These are phyloP conservation scores for Astragalus membranaceus DNA, from an alignment of 306 rosid species.

Conservation along the genomic window DNA sequence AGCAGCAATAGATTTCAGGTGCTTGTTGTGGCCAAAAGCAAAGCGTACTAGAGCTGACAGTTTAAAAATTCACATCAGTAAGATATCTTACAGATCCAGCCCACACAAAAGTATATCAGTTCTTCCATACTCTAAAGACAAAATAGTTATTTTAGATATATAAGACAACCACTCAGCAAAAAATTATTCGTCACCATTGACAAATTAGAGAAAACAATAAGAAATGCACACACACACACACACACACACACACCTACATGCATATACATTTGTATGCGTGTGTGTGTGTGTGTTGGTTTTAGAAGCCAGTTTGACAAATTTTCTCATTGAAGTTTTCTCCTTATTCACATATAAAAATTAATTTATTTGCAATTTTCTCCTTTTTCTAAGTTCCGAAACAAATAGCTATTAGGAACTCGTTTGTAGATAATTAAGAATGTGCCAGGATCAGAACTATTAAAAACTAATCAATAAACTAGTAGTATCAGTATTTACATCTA, in stretches of 20 bases:
- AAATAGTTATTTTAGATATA: background rate
- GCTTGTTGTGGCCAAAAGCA: slow-evolving; percentile 94
- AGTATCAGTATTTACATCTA: background rate
- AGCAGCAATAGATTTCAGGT: slow-evolving; percentile 89
- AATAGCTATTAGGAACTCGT: background rate
- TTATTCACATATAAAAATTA: background rate
- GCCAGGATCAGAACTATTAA: background rate
- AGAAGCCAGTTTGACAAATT: background rate
- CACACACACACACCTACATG: background rate
- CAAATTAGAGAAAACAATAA: background rate
- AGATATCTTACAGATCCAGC: background rate
- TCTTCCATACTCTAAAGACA: background rate
- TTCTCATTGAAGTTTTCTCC: background rate
- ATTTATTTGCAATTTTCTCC: background rate
- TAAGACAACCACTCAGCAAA: background rate
- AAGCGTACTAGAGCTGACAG: slow-evolving; percentile 80
- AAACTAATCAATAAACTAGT: background rate
- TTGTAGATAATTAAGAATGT: background rate
- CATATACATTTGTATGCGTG: background rate
- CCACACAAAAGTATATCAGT: background rate
- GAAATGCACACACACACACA: background rate
- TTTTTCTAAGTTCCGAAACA: background rate
- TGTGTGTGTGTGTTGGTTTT: background rate
- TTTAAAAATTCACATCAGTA: slow-evolving; percentile 10
- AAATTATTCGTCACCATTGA: background rate